Evolutionary conservation across 2,329 filamentous ascomycete genomes (phyloP), one percentile per base, ranked within the genome.

Genomic region (Sarocladium kiliense): DNA sequence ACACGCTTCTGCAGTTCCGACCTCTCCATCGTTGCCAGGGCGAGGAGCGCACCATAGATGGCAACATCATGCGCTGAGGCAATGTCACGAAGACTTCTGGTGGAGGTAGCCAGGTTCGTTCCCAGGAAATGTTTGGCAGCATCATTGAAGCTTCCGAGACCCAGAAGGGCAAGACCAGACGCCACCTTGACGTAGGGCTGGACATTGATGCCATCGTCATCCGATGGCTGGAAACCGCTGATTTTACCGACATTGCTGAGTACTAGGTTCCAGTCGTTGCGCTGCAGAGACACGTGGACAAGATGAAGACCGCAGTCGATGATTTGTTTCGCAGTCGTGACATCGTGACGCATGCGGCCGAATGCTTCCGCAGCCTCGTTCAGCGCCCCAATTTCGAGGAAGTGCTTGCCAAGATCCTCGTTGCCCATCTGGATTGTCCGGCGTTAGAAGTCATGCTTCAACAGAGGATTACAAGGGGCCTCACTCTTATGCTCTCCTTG

Each of bases 401-500:
- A 87, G 71, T 96, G 91, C 58, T 84, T 85, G 41, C 91, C 94
- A 4, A 97, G 77, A 63, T 97, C 94, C 69, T 97, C 91, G 64
- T 97, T 89, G 44, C 91, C 93, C 85, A 97, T 97, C 89, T 96
- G 62, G 34, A 26, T 27, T 10, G 42, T 6, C 49, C 21, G 27
- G 50, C 18, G 32, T 4, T n/a, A 23, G 26, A 19, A n/a, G n/a
- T n/a, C n/a, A n/a, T n/a, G n/a, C n/a, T n/a, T n/a, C n/a, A n/a
- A n/a, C n/a, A n/a, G n/a, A n/a, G n/a, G n/a, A n/a, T n/a, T n/a
- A n/a, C n/a, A n/a, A n/a, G n/a, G n/a, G n/a, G n/a, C 55, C 58
- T 45, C 77, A 95, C 91, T 62, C 92, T 76, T 64, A 97, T 96
- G 74, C 91, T 97, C 74, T 99, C 94, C 68, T 97, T 96, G 64